phyloP scores from a whole-genome alignment of 345 rosid genomes.

The Abelmoschus esculentus region DNA sequence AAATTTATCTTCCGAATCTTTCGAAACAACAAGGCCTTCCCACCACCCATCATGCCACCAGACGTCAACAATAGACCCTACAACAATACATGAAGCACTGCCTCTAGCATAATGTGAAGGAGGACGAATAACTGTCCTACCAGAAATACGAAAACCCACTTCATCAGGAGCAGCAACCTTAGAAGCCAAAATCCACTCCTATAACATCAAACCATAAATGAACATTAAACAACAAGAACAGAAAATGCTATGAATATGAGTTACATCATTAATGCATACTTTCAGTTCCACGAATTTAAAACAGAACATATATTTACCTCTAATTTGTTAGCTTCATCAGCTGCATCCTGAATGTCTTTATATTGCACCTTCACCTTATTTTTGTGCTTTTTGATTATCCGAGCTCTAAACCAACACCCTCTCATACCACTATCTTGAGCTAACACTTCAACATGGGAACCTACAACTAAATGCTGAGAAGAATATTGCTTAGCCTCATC shows the following conservation, averaged over 20 bases:
- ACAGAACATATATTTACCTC: conserved; percentile 32
- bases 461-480: conserved; percentile 31
- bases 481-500: conserved; percentile 16
- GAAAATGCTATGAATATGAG: neutral
- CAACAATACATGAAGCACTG: conserved; percentile 20
- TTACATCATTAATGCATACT: neutral
- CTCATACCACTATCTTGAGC: conserved; percentile 78
- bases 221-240: neutral
- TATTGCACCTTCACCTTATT: conserved; percentile 76
- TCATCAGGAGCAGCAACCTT: conserved; percentile 47
- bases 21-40: conserved; percentile 66
- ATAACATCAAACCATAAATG: conserved; percentile 4
- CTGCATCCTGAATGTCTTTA: conserved; percentile 58
- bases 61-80: conserved; percentile 71
- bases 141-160: conserved; percentile 38
- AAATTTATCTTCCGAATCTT: conserved; percentile 43
- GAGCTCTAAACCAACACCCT: conserved; percentile 82
- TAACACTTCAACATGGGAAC: conserved; percentile 63
- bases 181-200: conserved; percentile 76
- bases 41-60: conserved; percentile 89
- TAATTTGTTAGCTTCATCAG: conserved; percentile 52
- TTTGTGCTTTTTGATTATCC: conserved; percentile 48
- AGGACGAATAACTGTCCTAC: conserved; percentile 57
- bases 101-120: conserved; percentile 10
- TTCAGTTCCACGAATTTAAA: neutral